Base-by-base conservation (phyloP, 2,329 filamentous ascomycete species). In the Ascomycota sp. region DNA sequence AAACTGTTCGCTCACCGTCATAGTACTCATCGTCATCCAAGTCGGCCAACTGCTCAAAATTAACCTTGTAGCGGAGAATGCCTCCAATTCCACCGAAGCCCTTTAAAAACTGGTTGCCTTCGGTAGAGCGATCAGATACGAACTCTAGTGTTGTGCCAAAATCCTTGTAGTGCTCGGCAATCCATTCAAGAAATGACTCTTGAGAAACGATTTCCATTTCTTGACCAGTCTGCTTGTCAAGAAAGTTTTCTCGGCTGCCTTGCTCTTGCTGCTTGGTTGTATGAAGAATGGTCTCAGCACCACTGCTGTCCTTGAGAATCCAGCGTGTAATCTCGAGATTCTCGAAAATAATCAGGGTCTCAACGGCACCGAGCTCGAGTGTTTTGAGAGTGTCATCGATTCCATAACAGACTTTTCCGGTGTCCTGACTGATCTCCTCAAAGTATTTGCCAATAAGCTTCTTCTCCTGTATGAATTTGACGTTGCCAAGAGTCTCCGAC, bases 401-500 rank as follows among this genome's bases (percentile, higher is more conserved):
- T 65, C 89, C 83, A 54, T 98, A 98, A 65, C 89, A 98, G 42
- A 98, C 75, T 50, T 83, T 89, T 43, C 89, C 89, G 30, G 78
- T 93, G 50, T 98, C 89, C 57, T 93, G 83, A 53, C 82, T 93
- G 48, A 98, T 95, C 58, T 98, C 86, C 53, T 98, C 85, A 46
- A 98, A 98, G 65, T 98, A 98, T 52, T 80, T 83, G 53, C 86
- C 86, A 48, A 98, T 98, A 38, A 98, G 73, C 64, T 94, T 98
- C 77, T 98, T 98, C 69, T 98, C 89, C 59, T 98, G 89, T 53
- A 98, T 94, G 55, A 98, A 98, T 61, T 98, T 98, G 69, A 98
- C 89, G 51, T 95, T 98, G 57, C 85, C 80, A 28, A 98, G 69
- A 7, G 89, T 98, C 64, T 98, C 91, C 7, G 83, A 71, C 19